phyloP scores from a whole-genome alignment of 768 basidiomycete genomes.

The Suillus subalutaceus region DNA sequence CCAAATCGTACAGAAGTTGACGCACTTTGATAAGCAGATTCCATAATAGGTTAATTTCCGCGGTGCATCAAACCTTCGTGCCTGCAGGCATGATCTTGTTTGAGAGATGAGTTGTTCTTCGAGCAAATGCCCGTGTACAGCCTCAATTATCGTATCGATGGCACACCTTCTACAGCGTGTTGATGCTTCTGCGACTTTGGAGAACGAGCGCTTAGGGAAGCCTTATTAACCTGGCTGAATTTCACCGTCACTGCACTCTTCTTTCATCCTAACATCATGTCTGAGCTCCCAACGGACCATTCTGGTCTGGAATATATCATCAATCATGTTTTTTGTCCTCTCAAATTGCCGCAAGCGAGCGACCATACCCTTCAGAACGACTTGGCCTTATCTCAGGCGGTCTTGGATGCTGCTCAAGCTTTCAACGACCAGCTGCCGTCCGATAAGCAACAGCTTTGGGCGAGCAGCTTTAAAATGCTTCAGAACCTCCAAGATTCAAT shows the following conservation, averaged over 20 bases:
- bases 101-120: neutral
- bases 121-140: neutral
- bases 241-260: neutral
- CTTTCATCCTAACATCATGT: neutral
- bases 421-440: constrained; percentile 19
- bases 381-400: constrained; percentile 25
- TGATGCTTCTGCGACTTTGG: neutral
- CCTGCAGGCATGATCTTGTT: neutral
- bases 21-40: neutral
- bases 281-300: neutral
- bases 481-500: constrained; percentile 20
- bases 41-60: neutral
- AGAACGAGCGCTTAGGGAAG: neutral
- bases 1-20: neutral
- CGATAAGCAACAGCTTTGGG: constrained; percentile 30
- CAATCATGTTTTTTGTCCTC: constrained; percentile 48
- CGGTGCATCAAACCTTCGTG: neutral
- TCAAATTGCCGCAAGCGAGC: constrained; percentile 40
- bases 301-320: constrained; percentile 33
- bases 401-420: constrained; percentile 20
- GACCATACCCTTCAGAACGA: constrained; percentile 33
- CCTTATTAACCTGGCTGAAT: neutral
- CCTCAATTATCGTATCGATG: neutral
- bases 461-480: constrained; percentile 33
- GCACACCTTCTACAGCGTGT: neutral